phyloP scores from a whole-genome alignment of 1,284 basidiomycete species.

The Caloboletus inedulis region DNA sequence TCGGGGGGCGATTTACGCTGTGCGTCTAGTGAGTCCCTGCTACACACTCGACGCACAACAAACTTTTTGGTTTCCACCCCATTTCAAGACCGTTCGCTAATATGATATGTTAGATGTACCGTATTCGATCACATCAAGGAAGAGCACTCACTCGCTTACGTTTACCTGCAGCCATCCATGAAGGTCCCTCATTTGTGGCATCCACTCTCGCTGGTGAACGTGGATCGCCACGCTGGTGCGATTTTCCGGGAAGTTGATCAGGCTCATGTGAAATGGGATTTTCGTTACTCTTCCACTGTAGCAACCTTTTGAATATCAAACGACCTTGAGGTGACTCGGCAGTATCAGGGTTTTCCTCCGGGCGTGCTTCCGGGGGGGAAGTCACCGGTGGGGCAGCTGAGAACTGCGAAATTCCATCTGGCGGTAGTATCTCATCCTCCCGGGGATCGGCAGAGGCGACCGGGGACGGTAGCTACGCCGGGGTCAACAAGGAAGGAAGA shows the following conservation, averaged over 20 bases:
- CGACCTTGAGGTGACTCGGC: fast-evolving
- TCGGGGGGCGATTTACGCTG: neutral
- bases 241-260: neutral
- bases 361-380: neutral
- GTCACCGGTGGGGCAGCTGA: neutral
- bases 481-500: neutral
- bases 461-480: neutral
- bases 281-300: neutral
- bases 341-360: fast-evolving
- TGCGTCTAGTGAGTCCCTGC: neutral
- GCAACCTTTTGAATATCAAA: neutral
- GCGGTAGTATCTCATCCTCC: neutral
- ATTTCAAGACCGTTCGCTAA: neutral
- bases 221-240: neutral
- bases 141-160: neutral
- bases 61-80: neutral
- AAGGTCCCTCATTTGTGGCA: neutral
- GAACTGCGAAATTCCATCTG: fast-evolving
- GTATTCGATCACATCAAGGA: neutral
- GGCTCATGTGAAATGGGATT: neutral
- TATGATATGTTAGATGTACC: neutral
- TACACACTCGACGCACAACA: too few species aligned
- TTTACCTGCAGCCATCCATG: neutral
- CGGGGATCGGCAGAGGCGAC: neutral
- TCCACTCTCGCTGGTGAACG: too few species aligned